Conservation (phyloP, 2,329 filamentous ascomycete genomes). For the Lasiodiplodia sp. region DNA sequence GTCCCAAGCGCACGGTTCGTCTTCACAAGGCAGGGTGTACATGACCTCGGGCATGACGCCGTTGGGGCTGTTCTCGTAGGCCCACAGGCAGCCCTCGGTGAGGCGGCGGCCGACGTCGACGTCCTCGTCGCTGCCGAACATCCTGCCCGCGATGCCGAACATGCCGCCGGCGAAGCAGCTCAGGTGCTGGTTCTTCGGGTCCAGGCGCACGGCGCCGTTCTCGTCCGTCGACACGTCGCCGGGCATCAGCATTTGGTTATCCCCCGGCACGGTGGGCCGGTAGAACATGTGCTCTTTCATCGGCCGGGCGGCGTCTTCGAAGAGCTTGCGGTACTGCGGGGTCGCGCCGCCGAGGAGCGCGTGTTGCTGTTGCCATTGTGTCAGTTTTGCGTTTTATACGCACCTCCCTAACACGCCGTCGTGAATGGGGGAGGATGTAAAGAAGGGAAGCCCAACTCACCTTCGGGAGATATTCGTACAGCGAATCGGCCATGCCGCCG, state of each 20-base stretch:
- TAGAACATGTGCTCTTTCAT: conserved; percentile 58
- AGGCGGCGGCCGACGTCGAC: conserved; percentile 64
- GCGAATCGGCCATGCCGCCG: conserved; percentile 54
- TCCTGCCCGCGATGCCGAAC: conserved; percentile 65
- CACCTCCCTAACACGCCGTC: too few relatives aligned
- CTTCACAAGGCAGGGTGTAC: conserved; percentile 58
- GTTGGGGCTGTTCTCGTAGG: conserved; percentile 62
- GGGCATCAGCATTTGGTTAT: conserved; percentile 38
- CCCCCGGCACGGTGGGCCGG: conserved; percentile 44
- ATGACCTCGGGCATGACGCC: conserved; percentile 70
- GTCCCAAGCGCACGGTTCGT: conserved; percentile 59
- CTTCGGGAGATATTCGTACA: conserved; percentile 61
- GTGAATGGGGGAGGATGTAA: too few relatives aligned
- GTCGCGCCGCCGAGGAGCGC: conserved; percentile 50
- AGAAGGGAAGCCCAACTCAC: conserved; percentile 33
- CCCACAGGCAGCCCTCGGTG: conserved; percentile 68
- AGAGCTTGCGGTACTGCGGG: conserved; percentile 61
- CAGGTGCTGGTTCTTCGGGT: conserved; percentile 48
- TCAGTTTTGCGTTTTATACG: neutral
- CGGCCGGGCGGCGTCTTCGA: conserved; percentile 57
- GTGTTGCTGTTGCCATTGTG: conserved; percentile 38
- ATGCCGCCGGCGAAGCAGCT: conserved; percentile 68
- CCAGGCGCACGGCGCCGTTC: conserved; percentile 1
- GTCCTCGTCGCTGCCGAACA: conserved; percentile 62
- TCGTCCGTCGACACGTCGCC: conserved; percentile 43